Conservation (phyloP, 2,329 filamentous ascomycete genomes). For the Nectriaceae sp. region DNA sequence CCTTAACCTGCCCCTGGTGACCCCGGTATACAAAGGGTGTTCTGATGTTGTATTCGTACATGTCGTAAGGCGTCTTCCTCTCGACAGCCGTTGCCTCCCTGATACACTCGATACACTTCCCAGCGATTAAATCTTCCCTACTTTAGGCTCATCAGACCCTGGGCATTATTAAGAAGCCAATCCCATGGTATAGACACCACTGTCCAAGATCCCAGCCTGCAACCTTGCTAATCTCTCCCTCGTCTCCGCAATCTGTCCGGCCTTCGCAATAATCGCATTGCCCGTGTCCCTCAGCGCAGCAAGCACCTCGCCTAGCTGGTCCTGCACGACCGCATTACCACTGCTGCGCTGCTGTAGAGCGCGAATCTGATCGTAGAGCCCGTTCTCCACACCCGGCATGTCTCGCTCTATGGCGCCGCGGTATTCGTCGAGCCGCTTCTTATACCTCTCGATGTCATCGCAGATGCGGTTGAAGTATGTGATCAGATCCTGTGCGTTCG, state of each 20-base stretch:
- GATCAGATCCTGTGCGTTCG: slow-evolving; percentile 45
- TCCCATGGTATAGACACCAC: slow-evolving; percentile 36
- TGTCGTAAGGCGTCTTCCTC: slow-evolving; percentile 21
- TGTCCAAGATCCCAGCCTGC: slow-evolving; percentile 43
- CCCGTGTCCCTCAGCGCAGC: slow-evolving; percentile 42
- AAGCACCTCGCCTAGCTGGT: slow-evolving; percentile 41
- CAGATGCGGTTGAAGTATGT: slow-evolving; percentile 48
- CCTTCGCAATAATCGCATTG: slow-evolving; percentile 42
- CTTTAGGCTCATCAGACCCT: neutral
- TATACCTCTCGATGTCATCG: slow-evolving; percentile 45
- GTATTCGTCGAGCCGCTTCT: slow-evolving; percentile 45
- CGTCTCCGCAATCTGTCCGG: slow-evolving; percentile 45
- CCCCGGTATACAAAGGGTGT: slow-evolving; percentile 2
- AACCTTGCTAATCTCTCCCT: slow-evolving; percentile 43
- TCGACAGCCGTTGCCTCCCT: neutral
- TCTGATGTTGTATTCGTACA: slow-evolving; percentile 28
- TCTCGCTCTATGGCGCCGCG: slow-evolving; percentile 49
- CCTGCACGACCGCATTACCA: slow-evolving; percentile 33
- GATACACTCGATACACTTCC: neutral
- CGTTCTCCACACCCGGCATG: slow-evolving; percentile 50
- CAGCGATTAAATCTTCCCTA: slow-evolving; percentile 1
- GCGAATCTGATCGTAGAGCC: slow-evolving; percentile 46
- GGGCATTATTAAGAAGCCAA: slow-evolving; percentile 27
- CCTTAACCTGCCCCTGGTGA: neutral
- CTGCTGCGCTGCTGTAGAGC: slow-evolving; percentile 37